Conservation (phyloP, 2,329 filamentous ascomycete genomes). For the Cyphellophora attinorum region DNA sequence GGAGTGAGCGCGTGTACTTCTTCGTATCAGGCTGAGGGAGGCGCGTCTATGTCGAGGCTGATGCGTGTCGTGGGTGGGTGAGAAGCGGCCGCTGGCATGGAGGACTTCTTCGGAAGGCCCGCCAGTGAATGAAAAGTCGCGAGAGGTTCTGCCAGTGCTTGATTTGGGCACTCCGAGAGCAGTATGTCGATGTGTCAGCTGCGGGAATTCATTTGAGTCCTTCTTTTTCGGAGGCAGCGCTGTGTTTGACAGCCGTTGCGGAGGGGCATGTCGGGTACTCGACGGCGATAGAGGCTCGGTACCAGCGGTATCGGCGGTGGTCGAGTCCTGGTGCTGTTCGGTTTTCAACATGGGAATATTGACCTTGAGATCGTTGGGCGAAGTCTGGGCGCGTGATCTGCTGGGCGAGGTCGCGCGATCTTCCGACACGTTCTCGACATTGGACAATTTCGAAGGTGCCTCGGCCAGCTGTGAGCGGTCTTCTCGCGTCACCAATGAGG, state of each 20-base stretch:
- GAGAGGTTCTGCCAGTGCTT: conserved; percentile 51
- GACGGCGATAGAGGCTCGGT: not conserved
- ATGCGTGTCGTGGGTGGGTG: conserved; percentile 45
- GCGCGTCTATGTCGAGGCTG: conserved; percentile 53
- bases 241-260: conserved; percentile 27
- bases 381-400: not conserved
- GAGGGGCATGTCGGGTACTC: not conserved
- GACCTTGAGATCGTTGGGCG: not conserved
- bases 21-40: conserved; percentile 72
- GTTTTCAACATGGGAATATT: not conserved
- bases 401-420: conserved; percentile 1
- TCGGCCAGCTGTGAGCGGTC: not conserved
- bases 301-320: conserved; percentile 23
- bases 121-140: conserved; percentile 47
- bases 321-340: conserved; percentile 3
- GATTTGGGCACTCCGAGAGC: conserved; percentile 69
- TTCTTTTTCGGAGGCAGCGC: conserved; percentile 21
- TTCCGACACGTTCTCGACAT: conserved; percentile 13
- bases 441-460: conserved; percentile 13
- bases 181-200: conserved; percentile 73
- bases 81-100: conserved; percentile 71
- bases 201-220: conserved; percentile 40
- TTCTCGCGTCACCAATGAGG: not conserved
- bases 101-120: conserved; percentile 48
- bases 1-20: conserved; percentile 75